Percentiles rank a stretch among this genome's conserved stretches.
These are phyloP conservation scores for Saccharomyces hybrid DNA, from an alignment of 1,139 yeast genomes.

Conservation along the genomic window DNA sequence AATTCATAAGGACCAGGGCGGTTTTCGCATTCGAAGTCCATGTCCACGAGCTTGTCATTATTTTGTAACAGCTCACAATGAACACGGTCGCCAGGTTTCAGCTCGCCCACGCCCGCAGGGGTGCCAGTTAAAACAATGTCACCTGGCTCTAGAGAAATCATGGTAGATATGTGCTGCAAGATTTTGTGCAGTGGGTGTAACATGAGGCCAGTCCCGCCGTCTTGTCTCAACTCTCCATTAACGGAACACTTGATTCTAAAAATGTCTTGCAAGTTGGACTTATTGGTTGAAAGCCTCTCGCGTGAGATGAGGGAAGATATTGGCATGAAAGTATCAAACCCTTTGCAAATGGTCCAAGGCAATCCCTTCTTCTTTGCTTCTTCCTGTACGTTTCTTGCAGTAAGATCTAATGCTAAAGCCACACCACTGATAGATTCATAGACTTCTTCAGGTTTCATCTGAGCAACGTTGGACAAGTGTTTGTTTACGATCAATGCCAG, in stretches of 20 bases:
- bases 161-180: constrained; percentile 69
- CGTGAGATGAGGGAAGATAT: constrained; percentile 65
- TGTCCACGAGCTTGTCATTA: constrained; percentile 48
- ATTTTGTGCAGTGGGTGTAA: constrained; percentile 78
- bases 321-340: constrained; percentile 93
- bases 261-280: constrained; percentile 40
- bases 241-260: constrained; percentile 50
- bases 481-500: constrained; percentile 70
- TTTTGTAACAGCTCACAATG: constrained; percentile 53
- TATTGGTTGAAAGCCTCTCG: constrained; percentile 58
- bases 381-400: constrained; percentile 93
- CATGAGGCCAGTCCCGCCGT: constrained; percentile 80
- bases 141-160: constrained; percentile 87
- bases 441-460: constrained; percentile 60
- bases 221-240: constrained; percentile 65
- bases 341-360: constrained; percentile 96
- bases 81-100: constrained; percentile 70
- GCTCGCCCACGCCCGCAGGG: constrained; percentile 90
- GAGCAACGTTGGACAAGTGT: constrained; percentile 48
- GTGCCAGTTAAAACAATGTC: constrained; percentile 92
- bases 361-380: constrained; percentile 91
- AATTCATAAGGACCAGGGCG: constrained; percentile 79
- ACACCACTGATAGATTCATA: constrained; percentile 75
- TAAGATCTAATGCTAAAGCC: constrained; percentile 83
- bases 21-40: constrained; percentile 48